Base-by-base conservation (phyloP, 1,284 basidiomycete species). In the Ustilago tritici region DNA sequence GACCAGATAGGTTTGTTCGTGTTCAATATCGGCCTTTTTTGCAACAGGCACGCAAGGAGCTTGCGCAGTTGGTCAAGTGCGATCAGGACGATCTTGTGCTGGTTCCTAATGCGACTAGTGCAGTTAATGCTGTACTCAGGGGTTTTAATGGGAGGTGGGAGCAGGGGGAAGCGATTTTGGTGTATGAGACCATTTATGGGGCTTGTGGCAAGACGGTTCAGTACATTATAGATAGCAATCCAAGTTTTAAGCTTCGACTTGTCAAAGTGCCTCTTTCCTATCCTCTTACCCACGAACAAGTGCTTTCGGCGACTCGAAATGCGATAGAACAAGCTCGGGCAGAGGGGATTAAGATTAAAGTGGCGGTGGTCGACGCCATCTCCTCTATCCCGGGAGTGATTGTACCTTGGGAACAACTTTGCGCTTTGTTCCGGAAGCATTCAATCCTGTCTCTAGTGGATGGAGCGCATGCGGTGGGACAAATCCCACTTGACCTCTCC, bases 391-490 rank as follows among this genome's bases (percentile, higher is more conserved):
- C 94, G 0, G 94, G 92, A 0, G 90, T 90, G 4, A 82, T 88
- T 0, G 87, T 94, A 36, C 95, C 95, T 0, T 96, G 94, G 95
- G 88, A 92, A 82, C 89, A 91, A 70, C 88, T 95, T 82, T 78
- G 78, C 40, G n/a, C 49, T 6, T 56, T 86, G 5, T 80, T 83
- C 43, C 76, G 75, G 28, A 38, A 79, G 19, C 59, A 85, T 46
- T 40, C 54, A 2, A 77, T 87, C 46, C 72, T 86, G 11, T 76
- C 76, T 32, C 65, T 83, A 19, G 74, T 97, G 15, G 95, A 97
- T 79, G 95, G 89, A 0, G 95, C 95, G 0, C 95, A 96, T 84
- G 91, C 91, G 4, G 91, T 95, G 54, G 93, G 93, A 0, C 86
- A 87, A 60, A 76, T 82, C 19, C 72, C 77, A 1, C 56, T 87